Conservation (phyloP, 805 yeast species). For the Henningerozyma blattae region DNA sequence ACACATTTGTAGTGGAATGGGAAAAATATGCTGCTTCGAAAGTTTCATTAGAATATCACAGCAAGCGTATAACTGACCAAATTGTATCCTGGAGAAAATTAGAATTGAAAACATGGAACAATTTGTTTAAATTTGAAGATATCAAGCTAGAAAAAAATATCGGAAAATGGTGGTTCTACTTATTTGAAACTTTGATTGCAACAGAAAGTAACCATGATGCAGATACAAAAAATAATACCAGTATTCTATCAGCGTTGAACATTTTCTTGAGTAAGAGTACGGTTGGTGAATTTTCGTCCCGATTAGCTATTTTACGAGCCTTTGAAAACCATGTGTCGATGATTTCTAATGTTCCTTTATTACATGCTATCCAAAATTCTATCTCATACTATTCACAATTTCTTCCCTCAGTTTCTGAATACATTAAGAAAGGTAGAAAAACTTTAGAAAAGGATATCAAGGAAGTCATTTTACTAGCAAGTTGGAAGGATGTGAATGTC, state of each 20-base stretch:
- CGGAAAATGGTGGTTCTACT: conserved; percentile 86
- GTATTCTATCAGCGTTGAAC: conserved; percentile 48
- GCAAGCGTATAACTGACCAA: conserved; percentile 47
- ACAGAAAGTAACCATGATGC: conserved; percentile 27
- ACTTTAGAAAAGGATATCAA: conserved; percentile 64
- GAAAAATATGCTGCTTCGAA: conserved; percentile 78
- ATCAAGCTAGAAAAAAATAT: conserved; percentile 31
- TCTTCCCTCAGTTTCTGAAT: conserved; percentile 32
- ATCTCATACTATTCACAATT: conserved; percentile 60
- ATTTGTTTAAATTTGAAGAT: conserved; percentile 59
- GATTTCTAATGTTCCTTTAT: conserved; percentile 18
- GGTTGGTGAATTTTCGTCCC: conserved; percentile 55
- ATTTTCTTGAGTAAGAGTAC: conserved; percentile 65
- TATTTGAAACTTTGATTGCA: conserved; percentile 68
- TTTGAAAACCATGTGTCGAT: conserved; percentile 43
- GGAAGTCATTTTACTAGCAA: conserved; percentile 79
- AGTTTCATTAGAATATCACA: conserved; percentile 46
- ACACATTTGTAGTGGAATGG: conserved; percentile 81
- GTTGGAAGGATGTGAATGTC: conserved; percentile 94
- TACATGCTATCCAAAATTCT: conserved; percentile 25
- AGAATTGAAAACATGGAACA: conserved; percentile 79
- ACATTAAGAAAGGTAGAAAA: conserved; percentile 35
- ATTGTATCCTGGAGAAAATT: conserved; percentile 86
- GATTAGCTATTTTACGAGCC: conserved; percentile 52
- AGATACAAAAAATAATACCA: conserved; percentile 11